Evolutionary conservation across 75 land plant genomes (phyloP).

Genomic region (Pinus taeda): DNA sequence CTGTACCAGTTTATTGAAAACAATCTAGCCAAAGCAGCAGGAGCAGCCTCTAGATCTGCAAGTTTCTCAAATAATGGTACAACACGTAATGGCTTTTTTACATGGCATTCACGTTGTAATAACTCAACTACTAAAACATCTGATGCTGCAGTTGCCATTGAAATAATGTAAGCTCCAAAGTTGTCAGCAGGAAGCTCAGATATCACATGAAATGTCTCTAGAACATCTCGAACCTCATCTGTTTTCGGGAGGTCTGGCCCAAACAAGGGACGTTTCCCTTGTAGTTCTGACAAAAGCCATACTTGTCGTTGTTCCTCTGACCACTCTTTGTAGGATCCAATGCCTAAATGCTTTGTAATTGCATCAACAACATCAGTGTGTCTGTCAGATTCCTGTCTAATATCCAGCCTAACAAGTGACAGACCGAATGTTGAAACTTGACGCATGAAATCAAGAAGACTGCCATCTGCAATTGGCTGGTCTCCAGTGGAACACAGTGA

Average conservation of each 20-base stretch:
- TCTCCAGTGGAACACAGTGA: constrained; percentile 90
- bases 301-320: constrained; percentile 74
- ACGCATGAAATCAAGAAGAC: constrained; percentile 85
- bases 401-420: constrained; percentile 77
- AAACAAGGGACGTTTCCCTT: constrained; percentile 89
- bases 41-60: constrained; percentile 86
- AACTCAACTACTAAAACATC: constrained; percentile 93
- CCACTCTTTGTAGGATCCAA: constrained; percentile 87
- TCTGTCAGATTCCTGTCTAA: constrained; percentile 91
- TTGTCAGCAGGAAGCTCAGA: constrained; percentile 77
- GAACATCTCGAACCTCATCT: constrained; percentile 78
- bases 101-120: constrained; percentile 79
- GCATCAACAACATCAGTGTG: constrained; percentile 91
- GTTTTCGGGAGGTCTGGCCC: constrained; percentile 81
- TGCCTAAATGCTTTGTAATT: constrained; percentile 69
- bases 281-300: constrained; percentile 78
- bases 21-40: constrained; percentile 72
- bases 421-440: constrained; percentile 95
- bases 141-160: constrained; percentile 94
- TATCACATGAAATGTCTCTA: constrained; percentile 79
- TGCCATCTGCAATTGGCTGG: constrained; percentile 88
- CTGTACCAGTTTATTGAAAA: constrained; percentile 92
- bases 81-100: constrained; percentile 70
- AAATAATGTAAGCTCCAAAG: constrained; percentile 93
- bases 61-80: constrained; percentile 94